Base-by-base conservation (phyloP, 1,139 yeast genomes). In the Hyphopichia pseudoburtonii region DNA sequence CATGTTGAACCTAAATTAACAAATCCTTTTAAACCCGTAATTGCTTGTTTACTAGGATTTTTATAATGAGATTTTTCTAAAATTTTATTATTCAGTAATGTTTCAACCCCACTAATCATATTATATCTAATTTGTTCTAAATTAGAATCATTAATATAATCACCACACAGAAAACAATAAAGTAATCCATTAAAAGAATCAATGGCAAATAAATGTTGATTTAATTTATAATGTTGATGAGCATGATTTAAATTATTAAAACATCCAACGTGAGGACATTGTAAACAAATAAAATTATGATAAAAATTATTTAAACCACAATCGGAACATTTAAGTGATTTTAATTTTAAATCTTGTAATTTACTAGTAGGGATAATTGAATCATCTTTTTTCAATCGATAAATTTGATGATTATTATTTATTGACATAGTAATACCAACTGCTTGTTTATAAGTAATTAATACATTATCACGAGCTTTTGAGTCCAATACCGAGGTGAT, bases 1-100 rank as follows among this genome's bases (percentile, higher is more conserved):
- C 98, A 92, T 0, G 98, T 92, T 0, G 97, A 86, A 0, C 98
- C 98, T 78, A 92, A 79, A 57, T 92, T 92, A 38, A 89, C 82
- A 50, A 92, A 79, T 3, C 98, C 98, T 42, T 85, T 76, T 18
- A 92, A 64, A 0, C 97, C 97, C 12, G 82, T 75, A 3, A 79
- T 70, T 1, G 95, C 86, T 34, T 74, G 75, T 48, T 60, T 71
- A 1, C 75, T 57, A 3, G 95, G 94, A n/a, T 69, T 42, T 15
- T 48, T 32, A 39, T 65, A 71, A 38, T 55, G 42, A 16, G 17
- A 12, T 57, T 33, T 27, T 12, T 25, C 28, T 12, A 12, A 5
- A 9, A 17, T 6, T 12, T 27, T 30, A 24, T 32, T 25, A 14
- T 36, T 42, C 3, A 36, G 28, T 26, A 50, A 42, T 12, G 58